Evolutionary conservation across 2,329 filamentous ascomycete species (phyloP).

Genomic region (Phaeosphaeriaceae sp.): DNA sequence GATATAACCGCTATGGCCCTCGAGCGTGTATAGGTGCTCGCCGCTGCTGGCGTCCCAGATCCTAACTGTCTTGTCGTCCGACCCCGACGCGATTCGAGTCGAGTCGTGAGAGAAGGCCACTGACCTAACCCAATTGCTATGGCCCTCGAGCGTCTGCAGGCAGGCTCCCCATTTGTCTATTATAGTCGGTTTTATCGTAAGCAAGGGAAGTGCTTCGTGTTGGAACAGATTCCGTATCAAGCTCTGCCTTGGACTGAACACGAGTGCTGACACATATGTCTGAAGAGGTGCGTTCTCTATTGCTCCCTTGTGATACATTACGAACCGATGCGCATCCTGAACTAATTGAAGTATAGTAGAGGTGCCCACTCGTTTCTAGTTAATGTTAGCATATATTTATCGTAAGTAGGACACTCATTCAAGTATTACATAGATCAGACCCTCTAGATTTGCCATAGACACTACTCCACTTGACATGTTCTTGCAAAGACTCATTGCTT

Average conservation of each 20-base stretch:
- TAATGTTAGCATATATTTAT: neutral
- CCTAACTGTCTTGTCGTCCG: conserved; percentile 9
- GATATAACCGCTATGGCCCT: too few relatives aligned
- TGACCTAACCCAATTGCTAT: conserved; percentile 17
- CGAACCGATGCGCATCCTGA: conserved; percentile 24
- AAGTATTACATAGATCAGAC: conserved; percentile 1
- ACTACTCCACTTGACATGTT: conserved; percentile 8
- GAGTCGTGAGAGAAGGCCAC: conserved; percentile 1
- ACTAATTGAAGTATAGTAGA: neutral
- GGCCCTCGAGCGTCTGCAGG: conserved; percentile 22
- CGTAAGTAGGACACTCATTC: neutral
- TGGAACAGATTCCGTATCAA: conserved; percentile 15
- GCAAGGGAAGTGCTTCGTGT: conserved; percentile 17
- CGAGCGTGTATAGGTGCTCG: neutral
- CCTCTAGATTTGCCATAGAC: conserved; percentile 7
- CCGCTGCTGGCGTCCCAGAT: conserved; percentile 9
- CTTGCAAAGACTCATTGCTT: conserved; percentile 6
- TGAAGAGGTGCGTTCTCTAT: conserved; percentile 33
- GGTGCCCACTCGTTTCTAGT: neutral
- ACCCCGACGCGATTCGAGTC: neutral
- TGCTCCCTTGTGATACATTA: conserved; percentile 23
- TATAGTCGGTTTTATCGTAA: conserved; percentile 15
- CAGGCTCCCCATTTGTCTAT: conserved; percentile 1
- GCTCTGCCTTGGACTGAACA: conserved; percentile 26
- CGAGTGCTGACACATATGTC: conserved; percentile 26